Evolutionary conservation across 192 early-diverging fungal species (phyloP), one percentile per base, ranked within the genome.

Genomic region (Entomortierella beljakovae): DNA sequence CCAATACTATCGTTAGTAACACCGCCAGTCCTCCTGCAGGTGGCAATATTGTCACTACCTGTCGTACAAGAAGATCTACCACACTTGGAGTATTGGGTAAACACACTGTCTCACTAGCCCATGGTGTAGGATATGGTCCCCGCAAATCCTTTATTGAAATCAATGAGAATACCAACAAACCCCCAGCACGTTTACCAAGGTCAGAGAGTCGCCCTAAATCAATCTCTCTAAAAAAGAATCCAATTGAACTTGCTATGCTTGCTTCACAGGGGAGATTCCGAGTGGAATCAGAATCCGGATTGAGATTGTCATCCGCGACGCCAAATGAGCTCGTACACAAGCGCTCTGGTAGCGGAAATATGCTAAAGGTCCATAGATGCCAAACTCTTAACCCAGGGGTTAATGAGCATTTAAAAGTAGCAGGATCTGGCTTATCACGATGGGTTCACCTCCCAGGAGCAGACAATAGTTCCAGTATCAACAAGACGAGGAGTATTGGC

Each of bases 81-180:
- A 15, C 18, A 15, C 40, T 26, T 7, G 53, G 15, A 20, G 53
- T 34, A 0, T 57, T 66, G 26, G 23, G 46, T 16, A 13, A 38
- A 43, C 64, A 56, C 38, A 34, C 64, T 0, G 20, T 57, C 13
- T 37, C 26, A 29, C 51, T 55, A 3, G 28, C 35, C 2, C 15
- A 16, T 29, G 40, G 64, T 6, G 32, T 50, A 0, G 42, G 64
- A 32, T 66, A 33, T n/a, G 40, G 64, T 3, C 64, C 37, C 23
- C 8, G 51, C n/a, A 43, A n/a, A 18, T 55, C 63, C 32, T 65
- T 65, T 23, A 20, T 16, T 20, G 31, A 34, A 23, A 23, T 4
- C 10, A 31, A 43, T 33, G 6, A 22, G 11, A n/a, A 22, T n/a
- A 34, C 8, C 15, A 15, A 46, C 43, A 46, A 46, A 15, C 43